Evolutionary conservation across 345 rosid genomes (phyloP).

Genomic region (Gossypium australe): DNA sequence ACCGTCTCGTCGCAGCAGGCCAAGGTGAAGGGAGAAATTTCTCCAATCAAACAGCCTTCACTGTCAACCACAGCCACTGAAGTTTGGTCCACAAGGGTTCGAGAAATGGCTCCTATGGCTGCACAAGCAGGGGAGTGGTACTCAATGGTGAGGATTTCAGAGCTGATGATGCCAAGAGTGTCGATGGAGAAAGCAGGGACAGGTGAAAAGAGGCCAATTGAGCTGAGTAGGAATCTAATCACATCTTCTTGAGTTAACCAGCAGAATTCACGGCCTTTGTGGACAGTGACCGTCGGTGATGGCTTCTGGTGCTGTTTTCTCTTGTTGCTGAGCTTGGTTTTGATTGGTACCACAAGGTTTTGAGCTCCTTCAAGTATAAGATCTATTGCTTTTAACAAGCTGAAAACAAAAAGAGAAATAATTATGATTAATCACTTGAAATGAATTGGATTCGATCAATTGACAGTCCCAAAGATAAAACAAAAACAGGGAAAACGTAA

Average conservation of each 20-base stretch:
- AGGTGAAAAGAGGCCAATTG: constrained; percentile 71
- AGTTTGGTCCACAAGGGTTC: constrained; percentile 47
- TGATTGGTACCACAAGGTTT: constrained; percentile 74
- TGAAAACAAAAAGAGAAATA: constrained; percentile 23
- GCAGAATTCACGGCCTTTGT: constrained; percentile 67
- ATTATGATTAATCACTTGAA: not conserved
- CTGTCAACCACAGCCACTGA: constrained; percentile 67
- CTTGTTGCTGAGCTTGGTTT: constrained; percentile 33
- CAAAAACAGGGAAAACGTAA: not conserved
- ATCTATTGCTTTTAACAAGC: constrained; percentile 78
- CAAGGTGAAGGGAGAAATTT: constrained; percentile 67
- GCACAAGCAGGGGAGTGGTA: constrained; percentile 60
- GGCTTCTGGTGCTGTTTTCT: constrained; percentile 44
- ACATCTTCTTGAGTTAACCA: constrained; percentile 93
- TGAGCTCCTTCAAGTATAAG: constrained; percentile 79
- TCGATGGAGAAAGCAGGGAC: constrained; percentile 61
- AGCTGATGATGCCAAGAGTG: constrained; percentile 48
- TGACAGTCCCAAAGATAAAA: not conserved
- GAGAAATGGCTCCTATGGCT: constrained; percentile 43
- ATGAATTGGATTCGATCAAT: not conserved
- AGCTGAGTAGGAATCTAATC: constrained; percentile 63
- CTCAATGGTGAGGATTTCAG: constrained; percentile 45
- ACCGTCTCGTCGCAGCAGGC: constrained; percentile 60
- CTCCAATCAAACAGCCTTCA: constrained; percentile 59
- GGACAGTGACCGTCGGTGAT: constrained; percentile 28